Base-by-base conservation (phyloP, 768 basidiomycete species). In the Sporobolomyces roseus region DNA sequence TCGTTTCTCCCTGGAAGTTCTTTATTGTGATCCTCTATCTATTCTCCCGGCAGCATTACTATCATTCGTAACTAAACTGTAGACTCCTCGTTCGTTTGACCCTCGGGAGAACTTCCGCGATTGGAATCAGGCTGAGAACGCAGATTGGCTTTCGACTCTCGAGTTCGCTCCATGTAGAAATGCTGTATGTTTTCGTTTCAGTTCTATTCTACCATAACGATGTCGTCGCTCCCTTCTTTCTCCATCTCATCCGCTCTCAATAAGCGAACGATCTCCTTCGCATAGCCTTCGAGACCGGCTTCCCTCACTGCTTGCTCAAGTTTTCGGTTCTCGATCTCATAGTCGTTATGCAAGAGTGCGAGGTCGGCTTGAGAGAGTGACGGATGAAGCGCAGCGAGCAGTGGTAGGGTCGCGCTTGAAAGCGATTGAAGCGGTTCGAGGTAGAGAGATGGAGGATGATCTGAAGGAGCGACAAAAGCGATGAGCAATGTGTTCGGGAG, bases 311-410 rank as follows among this genome's bases (percentile, higher is more conserved):
- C 75, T 36, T 62, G 50, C 49, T 65, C 50, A n/a, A 80, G 63
- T 23, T 74, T 54, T 21, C 48, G 52, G 35, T 76, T 75, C 60
- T 80, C 80, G 32, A 66, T 48, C 60, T 78, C 75, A 38, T 78
- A 75, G 68, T 79, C 79, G 35, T n/a, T 43, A 63, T 77, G 75
- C 14, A 80, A 38, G 9, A 63, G 62, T 19, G 75, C 75, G 35
- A 79, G 61, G 30, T 77, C 72, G 19, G 69, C 65, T 1, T 66
- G 56, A 4, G 74, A 56, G 16, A 68, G 70, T 33, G 74, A 63
- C 0, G 76, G 70, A 69, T 76, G 78, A 17, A 78, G 75, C 2
- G 77, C 78, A 2, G 77, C 59, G 16, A 80, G 66, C 38, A 79
- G 77, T 4, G 70, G 66, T 0, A 74, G 51, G 12, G 78, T 23